Conservation (phyloP, 768 basidiomycete genomes). For the Serpula lacrymans region DNA sequence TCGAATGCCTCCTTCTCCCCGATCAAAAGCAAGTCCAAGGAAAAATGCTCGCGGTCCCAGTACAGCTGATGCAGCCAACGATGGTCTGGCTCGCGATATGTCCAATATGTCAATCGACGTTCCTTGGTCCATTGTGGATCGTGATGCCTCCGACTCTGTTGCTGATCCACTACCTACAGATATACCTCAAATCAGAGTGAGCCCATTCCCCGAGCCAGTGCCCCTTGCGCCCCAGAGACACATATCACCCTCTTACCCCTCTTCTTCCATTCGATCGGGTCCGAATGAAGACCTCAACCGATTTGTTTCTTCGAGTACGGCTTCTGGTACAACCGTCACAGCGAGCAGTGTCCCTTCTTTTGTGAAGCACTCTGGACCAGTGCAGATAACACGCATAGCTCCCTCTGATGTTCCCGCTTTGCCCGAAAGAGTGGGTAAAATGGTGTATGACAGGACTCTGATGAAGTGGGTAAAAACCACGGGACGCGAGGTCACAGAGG, state of each 20-base stretch:
- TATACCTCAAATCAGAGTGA: constrained; percentile 27
- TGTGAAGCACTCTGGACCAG: constrained; percentile 78
- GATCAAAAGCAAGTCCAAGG: constrained; percentile 41
- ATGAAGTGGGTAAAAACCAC: constrained; percentile 84
- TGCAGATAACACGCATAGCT: constrained; percentile 75
- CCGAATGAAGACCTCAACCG: constrained; percentile 77
- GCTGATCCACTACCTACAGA: no score
- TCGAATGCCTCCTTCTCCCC: constrained; percentile 34
- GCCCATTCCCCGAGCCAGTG: constrained; percentile 24
- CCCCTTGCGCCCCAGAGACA: constrained; percentile 27
- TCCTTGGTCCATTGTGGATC: constrained; percentile 25
- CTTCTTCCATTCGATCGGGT: constrained; percentile 48
- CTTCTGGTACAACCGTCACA: constrained; percentile 69
- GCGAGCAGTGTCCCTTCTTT: constrained; percentile 75
- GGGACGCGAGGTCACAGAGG: constrained; percentile 28
- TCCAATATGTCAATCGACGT: constrained; percentile 44
- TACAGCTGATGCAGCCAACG: constrained; percentile 39
- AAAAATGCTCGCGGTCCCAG: constrained; percentile 36
- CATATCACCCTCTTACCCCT: constrained; percentile 38
- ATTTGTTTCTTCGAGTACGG: constrained; percentile 86
- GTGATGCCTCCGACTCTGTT: constrained; percentile 15
- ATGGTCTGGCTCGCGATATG: constrained; percentile 37
- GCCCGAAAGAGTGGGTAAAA: constrained; percentile 78
- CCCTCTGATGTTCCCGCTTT: constrained; percentile 74
- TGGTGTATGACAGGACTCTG: constrained; percentile 80